Evolutionary conservation across 257 asterid species (phyloP).

Genomic region (Solanum bukasovii): DNA sequence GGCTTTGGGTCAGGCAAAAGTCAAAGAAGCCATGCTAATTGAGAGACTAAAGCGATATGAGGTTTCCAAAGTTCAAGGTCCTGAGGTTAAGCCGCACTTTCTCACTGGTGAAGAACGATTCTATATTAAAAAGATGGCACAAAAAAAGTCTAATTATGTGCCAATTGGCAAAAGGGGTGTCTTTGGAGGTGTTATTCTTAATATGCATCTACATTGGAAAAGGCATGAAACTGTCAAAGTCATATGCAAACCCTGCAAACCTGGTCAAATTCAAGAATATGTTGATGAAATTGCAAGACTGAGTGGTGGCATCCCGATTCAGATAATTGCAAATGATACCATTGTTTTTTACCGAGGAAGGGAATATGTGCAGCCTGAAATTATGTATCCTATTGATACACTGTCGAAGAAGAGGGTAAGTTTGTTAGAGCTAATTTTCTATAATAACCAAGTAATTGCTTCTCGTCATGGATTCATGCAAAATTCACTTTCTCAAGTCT

Average conservation of each 20-base stretch:
- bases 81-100: slow-evolving; percentile 36
- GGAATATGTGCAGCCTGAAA: background rate
- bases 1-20: slow-evolving; percentile 44
- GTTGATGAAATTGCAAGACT: background rate
- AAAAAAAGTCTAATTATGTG: background rate
- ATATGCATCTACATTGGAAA: background rate
- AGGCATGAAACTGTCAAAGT: background rate
- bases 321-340: background rate
- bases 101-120: background rate
- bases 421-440: background rate
- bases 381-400: background rate
- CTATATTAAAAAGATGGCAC: background rate
- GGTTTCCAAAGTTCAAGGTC: slow-evolving; percentile 82
- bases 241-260: background rate
- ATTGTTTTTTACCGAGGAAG: background rate
- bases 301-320: background rate
- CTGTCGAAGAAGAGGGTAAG: background rate
- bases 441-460: background rate
- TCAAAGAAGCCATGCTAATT: slow-evolving; percentile 60
- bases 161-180: background rate
- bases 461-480: background rate
- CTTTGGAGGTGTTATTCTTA: background rate
- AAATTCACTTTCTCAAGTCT: background rate
- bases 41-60: slow-evolving; percentile 79
- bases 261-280: background rate